Base-by-base conservation (phyloP, 257 asterid genomes). In the Solanum raphanifolium region DNA sequence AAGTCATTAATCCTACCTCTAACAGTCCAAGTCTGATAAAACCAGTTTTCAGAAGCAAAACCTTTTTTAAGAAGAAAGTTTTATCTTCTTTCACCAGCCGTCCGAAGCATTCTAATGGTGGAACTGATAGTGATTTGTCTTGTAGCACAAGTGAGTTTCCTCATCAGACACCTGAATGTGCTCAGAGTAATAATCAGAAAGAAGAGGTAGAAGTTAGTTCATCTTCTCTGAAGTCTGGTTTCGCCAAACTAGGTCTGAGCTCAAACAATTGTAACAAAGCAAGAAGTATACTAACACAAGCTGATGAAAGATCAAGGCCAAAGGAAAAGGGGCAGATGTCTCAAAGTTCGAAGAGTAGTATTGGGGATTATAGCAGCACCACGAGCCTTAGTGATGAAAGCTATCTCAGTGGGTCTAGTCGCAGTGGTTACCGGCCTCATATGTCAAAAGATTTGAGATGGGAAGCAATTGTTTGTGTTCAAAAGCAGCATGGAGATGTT, bases 371-470 rank as follows among this genome's bases (percentile, higher is more conserved):
- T 78, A 93, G 98, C 90, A 93, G 95, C 86, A 94, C 93, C 34
- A 92, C 95, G 31, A 94, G 98, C 93, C 87, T 87, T 72, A 93
- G 96, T 65, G 98, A 94, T 38, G 98, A 96, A 89, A 95, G 96
- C 93, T 89, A 88, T 89, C 87, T 87, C 66, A 93, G 95, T 85
- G 92, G 93, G 71, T 94, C 96, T 2, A 95, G 91, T 85, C 93
- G 92, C 41, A 91, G 94, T 88, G 96, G 99, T 31, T 90, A 86
- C 85, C 90, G 95, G 84, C 98, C 99, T 35, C 98, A 93, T 89
- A 94, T 95, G 98, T 94, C 98, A 5, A 93, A 91, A 86, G 98
- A 95, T 93, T 81, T 88, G 92, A 93, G 98, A 91, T 96, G 98
- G 99, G 94, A 96, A 89, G 95, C 98, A 75, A 93, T 95, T 90